Conservation (phyloP, 177 flowering plant species). For the Vitis hybrid region DNA sequence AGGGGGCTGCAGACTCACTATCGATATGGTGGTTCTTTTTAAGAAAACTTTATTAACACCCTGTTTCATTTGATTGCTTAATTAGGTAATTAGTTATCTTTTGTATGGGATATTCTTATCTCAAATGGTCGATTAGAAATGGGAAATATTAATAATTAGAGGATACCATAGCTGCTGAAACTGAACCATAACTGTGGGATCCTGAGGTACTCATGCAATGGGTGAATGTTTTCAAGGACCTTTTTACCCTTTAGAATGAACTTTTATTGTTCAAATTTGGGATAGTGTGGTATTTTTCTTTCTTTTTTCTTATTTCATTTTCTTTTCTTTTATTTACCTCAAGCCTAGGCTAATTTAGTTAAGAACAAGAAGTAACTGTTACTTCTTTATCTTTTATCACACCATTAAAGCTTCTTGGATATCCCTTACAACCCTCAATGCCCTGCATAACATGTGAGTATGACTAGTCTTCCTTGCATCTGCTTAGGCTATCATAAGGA, state of each 20-base stretch:
- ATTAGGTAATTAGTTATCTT: too few species aligned
- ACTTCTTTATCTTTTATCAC: neutral
- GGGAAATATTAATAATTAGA: neutral
- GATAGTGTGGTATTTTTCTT: neutral
- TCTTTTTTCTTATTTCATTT: too few species aligned
- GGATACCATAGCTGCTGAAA: neutral
- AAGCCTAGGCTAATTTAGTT: too few species aligned
- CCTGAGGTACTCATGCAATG: neutral
- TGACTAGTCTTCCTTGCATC: conserved; percentile 1
- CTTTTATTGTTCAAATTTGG: neutral
- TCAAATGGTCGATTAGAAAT: neutral
- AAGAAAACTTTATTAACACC: too few species aligned
- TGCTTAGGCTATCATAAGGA: conserved; percentile 65
- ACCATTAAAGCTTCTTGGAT: neutral
- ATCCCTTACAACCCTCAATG: neutral
- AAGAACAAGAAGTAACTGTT: neutral
- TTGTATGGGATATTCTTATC: too few species aligned
- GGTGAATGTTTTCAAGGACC: neutral
- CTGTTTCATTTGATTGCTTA: too few species aligned
- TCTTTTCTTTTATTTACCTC: too few species aligned
- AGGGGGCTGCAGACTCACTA: too few species aligned
- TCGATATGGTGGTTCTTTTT: too few species aligned
- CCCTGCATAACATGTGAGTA: neutral
- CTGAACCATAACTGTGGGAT: neutral
- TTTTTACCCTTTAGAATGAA: too few species aligned